Conservation (phyloP, 345 rosid genomes). For the Eucalyptus grandis region DNA sequence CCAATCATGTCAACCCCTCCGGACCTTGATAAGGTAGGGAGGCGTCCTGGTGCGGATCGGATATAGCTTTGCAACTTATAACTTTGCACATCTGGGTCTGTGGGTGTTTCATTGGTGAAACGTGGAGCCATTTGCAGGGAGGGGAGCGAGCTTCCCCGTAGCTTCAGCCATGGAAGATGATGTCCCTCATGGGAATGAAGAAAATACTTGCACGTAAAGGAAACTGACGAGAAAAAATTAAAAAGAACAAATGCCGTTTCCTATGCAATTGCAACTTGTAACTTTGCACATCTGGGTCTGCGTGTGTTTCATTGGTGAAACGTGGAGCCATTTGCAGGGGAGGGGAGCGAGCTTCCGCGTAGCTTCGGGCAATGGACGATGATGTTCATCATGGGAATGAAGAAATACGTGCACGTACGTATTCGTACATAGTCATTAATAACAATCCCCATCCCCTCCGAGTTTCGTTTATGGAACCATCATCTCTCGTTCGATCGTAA, state of each 20-base stretch:
- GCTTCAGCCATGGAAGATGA: not conserved
- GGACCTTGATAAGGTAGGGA: constrained; percentile 60
- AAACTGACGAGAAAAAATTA: too few species aligned
- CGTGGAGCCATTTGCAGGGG: not conserved
- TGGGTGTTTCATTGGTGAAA: not conserved
- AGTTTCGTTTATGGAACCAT: not conserved
- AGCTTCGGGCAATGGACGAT: constrained; percentile 1
- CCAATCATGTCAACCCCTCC: constrained; percentile 71
- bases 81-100: not conserved
- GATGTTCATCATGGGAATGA: not conserved
- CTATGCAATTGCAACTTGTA: not conserved
- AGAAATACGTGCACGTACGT: not conserved
- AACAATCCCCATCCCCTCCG: not conserved
- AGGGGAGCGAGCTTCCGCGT: constrained; percentile 27
- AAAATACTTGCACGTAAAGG: not conserved
- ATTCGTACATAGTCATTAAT: not conserved
- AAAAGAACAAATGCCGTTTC: too few species aligned
- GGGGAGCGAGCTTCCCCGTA: constrained; percentile 29
- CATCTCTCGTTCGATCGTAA: not conserved
- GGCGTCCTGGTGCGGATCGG: constrained; percentile 83
- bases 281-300: not conserved
- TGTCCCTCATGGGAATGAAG: not conserved
- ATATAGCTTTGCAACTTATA: constrained; percentile 25
- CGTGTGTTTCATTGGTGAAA: not conserved
- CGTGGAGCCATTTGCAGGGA: not conserved